Percentiles rank a stretch among this genome's conserved stretches.
These are phyloP conservation scores for Aristolochia fimbriata DNA, from an alignment of 164 flowering plant species.

Conservation along the genomic window DNA sequence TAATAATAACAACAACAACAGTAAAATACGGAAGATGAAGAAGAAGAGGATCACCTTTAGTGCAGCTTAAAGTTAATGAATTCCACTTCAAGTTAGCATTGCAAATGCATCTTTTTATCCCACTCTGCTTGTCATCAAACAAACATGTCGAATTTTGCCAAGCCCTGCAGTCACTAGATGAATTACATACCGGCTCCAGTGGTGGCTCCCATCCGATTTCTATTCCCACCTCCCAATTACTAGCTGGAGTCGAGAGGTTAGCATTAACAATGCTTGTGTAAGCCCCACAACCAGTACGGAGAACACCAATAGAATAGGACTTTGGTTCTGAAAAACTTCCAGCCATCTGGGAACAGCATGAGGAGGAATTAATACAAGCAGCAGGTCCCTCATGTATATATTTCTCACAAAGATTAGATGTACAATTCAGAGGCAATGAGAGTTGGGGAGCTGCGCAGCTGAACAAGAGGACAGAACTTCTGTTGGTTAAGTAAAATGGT, in stretches of 20 bases:
- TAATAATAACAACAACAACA: too few species aligned
- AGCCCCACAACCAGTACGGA: constrained; percentile 15
- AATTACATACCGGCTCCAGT: constrained; percentile 23
- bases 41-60: constrained; percentile 11
- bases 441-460: background rate
- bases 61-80: constrained; percentile 14
- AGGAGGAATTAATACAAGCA: background rate
- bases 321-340: background rate
- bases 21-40: too few species aligned
- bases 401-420: background rate
- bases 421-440: background rate
- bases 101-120: constrained; percentile 24
- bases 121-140: constrained; percentile 7
- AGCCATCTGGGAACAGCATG: constrained; percentile 1
- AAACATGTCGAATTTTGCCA: constrained; percentile 29
- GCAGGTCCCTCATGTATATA: background rate
- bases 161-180: constrained; percentile 22
- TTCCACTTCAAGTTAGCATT: constrained; percentile 19
- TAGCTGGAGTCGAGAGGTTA: background rate
- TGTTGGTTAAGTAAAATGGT: constrained; percentile 5
- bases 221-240: constrained; percentile 9
- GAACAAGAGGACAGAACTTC: background rate
- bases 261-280: constrained; percentile 5
- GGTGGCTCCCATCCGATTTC: constrained; percentile 33
- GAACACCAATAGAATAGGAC: background rate